phyloP scores from a whole-genome alignment of 208 protist species.

The Tritrichomonas musculus region DNA sequence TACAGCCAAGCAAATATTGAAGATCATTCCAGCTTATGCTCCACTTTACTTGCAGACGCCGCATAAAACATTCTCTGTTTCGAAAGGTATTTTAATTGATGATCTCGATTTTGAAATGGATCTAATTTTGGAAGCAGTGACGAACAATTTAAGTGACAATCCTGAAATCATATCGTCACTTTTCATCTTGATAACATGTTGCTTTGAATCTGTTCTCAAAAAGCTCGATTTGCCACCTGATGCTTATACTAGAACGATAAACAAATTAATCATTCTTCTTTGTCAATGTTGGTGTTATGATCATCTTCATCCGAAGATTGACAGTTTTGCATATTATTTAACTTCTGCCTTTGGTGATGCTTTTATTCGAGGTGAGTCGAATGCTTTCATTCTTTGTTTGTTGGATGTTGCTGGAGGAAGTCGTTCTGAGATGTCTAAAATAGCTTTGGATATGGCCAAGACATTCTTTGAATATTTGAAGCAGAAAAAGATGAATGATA shows the following conservation, averaged over 20 bases:
- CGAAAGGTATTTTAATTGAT: background rate
- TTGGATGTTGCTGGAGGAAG: background rate
- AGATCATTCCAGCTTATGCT: background rate
- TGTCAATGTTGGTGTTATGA: background rate
- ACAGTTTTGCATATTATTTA: background rate
- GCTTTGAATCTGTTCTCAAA: background rate
- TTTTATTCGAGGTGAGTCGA: background rate
- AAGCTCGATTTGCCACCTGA: background rate
- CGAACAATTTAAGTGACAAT: background rate
- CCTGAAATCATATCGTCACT: background rate
- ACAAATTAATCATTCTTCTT: background rate
- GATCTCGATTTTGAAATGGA: background rate
- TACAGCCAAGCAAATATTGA: background rate
- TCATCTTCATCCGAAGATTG: background rate
- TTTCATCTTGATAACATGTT: background rate
- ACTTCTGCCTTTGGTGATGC: background rate
- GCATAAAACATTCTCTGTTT: too few relatives aligned
- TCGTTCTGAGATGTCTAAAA: background rate
- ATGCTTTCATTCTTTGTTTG: background rate
- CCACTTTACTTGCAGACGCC: background rate
- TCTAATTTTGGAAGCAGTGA: background rate
- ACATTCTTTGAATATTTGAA: background rate
- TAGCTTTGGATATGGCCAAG: background rate
- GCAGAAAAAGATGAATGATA: background rate
- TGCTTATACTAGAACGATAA: background rate